Base-by-base conservation (phyloP, 495 filamentous ascomycete genomes). In the Filosporella fistucella region DNA sequence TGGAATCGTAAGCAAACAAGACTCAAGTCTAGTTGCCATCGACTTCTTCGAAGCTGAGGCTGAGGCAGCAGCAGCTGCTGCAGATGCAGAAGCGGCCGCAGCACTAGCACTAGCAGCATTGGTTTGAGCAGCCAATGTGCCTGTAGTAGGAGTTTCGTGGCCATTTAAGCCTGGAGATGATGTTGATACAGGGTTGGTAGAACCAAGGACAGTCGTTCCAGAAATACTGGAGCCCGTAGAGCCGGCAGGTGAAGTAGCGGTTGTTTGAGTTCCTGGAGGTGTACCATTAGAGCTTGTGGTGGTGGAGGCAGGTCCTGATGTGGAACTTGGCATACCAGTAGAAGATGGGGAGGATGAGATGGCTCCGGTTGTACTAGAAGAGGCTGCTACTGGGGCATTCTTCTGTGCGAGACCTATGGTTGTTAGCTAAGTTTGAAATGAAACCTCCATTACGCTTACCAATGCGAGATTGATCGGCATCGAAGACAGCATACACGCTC, bases 401-500 rank as follows among this genome's bases (percentile, higher is more conserved):
- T 30, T 45, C 2, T 39, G 14, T 10, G 45, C 54, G 37, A 57
- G 35, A 7, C 54, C 54, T 57, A 22, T 33, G 23, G 13, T 13
- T 17, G 49, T 57, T 37, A 57, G 45, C 24, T 29, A 20, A 22
- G 7, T 8, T 46, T 34, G 18, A n/a, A n/a, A n/a, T n/a, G n/a
- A n/a, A n/a, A n/a, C n/a, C n/a, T n/a, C n/a, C n/a, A n/a, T n/a
- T n/a, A n/a, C n/a, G n/a, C 68, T 59, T 58, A 70, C 75, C 80
- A 51, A 84, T 69, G 44, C 69, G 72, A 28, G 51, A 67, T 45
- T 75, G 56, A 23, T 78, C 87, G 29, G 74, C 77, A 61, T 95
- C 89, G 56, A 94, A 94, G 17, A 93, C 82, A 18, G 77, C 68
- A 65, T 93, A 93, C n/a, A 94, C 88, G 52, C 94, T 93, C 68